Base-by-base conservation (phyloP, 441 rosid species). In the Geranium incanum region DNA sequence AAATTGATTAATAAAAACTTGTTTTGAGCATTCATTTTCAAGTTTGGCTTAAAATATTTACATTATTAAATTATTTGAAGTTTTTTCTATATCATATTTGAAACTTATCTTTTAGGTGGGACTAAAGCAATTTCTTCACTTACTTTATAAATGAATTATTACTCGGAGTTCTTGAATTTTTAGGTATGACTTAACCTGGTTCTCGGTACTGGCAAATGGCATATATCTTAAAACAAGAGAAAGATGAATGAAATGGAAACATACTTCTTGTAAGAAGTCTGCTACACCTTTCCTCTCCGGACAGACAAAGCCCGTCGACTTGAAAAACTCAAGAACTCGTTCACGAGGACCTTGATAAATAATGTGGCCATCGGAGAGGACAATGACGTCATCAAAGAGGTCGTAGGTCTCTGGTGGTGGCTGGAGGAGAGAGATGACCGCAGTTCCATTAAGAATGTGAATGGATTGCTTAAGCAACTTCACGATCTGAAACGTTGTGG, bases 361-460 rank as follows among this genome's bases (percentile, higher is more conserved):
- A 33, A 91, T 77, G 70, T 80, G 83, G 1, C 93, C 92, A 69
- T 93, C 98, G 0, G 95, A 85, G 52, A 93, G 82, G 67, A 93
- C 89, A 67, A 91, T 77, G 66, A 93, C 86, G 74, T 93, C 98
- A 78, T 91, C 98, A n/a, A 91, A 93, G 63, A 91, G 88, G 69
- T 87, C 81, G 67, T 86, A 91, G 38, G 97, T 93, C 83, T 93
- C 98, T 0, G 98, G 97, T 0, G 96, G 93, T 38, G 98, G 98
- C 86, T 93, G 97, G 38, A 91, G 98, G 76, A 93, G 98, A 39
- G 98, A 91, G 36, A 93, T 81, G 39, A 88, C 71, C 15, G 89
- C 90, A 21, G 97, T 93, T 69, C 95, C 97, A 23, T 84, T 78
- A 52, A 93, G 81, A 79, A 93, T 86, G 70, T 91, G 97, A 72